A percentile compares a stretch with the other conserved stretches of the same genome.
phyloP scores from a whole-genome alignment of 2,329 filamentous ascomycete species.

The Penicillium sp. region DNA sequence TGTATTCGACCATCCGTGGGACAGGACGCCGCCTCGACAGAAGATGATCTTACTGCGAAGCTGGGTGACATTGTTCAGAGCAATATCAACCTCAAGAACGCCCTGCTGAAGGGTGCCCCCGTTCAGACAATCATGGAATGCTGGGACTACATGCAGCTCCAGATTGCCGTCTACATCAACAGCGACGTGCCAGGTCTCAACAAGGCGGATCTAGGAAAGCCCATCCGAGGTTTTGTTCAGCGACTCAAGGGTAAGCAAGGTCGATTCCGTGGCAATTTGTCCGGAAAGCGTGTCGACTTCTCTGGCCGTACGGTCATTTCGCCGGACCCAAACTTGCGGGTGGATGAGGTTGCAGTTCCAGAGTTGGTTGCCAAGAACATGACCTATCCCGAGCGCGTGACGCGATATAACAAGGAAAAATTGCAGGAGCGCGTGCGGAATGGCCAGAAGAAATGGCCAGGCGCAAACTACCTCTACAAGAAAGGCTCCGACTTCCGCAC shows the following conservation, averaged over 20 bases:
- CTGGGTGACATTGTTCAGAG: constrained; percentile 95
- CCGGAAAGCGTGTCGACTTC: constrained; percentile 97
- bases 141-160: constrained; percentile 94
- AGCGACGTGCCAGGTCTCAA: constrained; percentile 91
- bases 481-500: constrained; percentile 66
- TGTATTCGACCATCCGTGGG: constrained; percentile 91
- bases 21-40: constrained; percentile 87
- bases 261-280: constrained; percentile 92
- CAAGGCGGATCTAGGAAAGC: constrained; percentile 79
- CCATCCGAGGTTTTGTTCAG: constrained; percentile 90
- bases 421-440: constrained; percentile 68
- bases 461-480: constrained; percentile 77
- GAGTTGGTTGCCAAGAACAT: constrained; percentile 90
- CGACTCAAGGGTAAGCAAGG: constrained; percentile 95
- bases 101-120: constrained; percentile 75
- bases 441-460: constrained; percentile 75
- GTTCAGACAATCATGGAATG: constrained; percentile 93
- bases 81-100: constrained; percentile 78
- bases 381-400: constrained; percentile 88
- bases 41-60: constrained; percentile 95
- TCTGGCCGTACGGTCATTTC: constrained; percentile 97
- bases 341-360: constrained; percentile 91
- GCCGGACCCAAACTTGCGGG: constrained; percentile 86
- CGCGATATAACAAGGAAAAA: constrained; percentile 79
- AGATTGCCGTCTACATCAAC: constrained; percentile 97